Conservation (phyloP, 257 asterid genomes). For the Penstemon newberryi region DNA sequence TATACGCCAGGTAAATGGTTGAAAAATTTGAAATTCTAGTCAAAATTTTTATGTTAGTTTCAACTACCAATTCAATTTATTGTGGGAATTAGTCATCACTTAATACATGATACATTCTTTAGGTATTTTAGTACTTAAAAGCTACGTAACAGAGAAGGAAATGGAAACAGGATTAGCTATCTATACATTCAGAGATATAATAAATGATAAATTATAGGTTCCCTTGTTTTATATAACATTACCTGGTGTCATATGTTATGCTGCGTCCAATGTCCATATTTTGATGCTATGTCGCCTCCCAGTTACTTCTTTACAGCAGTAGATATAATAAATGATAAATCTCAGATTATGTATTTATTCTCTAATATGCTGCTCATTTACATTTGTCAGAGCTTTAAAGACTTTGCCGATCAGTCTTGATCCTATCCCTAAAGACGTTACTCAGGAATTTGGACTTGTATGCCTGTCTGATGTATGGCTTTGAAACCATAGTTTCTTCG, state of each 20-base stretch:
- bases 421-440: conserved; percentile 77
- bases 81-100: not conserved
- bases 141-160: no score
- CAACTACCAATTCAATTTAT: conserved; percentile 3
- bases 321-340: not conserved
- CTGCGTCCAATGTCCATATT: not conserved
- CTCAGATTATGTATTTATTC: conserved; percentile 12
- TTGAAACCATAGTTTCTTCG: not conserved
- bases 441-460: conserved; percentile 60
- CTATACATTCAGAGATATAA: conserved; percentile 3
- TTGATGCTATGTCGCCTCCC: not conserved
- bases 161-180: conserved; percentile 5
- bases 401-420: conserved; percentile 64
- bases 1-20: conserved; percentile 6
- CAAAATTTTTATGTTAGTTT: conserved; percentile 2
- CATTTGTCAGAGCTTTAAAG: conserved; percentile 66
- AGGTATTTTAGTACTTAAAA: conserved; percentile 1
- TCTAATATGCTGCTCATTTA: conserved; percentile 29
- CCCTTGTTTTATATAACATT: no score
- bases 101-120: conserved; percentile 10
- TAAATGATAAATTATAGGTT: not conserved
- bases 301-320: conserved; percentile 9
- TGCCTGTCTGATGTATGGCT: conserved; percentile 72
- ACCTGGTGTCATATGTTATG: not conserved
- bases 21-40: conserved; percentile 7